Conservation (phyloP, 805 yeast species). For the Pichia gijzeniarum region DNA sequence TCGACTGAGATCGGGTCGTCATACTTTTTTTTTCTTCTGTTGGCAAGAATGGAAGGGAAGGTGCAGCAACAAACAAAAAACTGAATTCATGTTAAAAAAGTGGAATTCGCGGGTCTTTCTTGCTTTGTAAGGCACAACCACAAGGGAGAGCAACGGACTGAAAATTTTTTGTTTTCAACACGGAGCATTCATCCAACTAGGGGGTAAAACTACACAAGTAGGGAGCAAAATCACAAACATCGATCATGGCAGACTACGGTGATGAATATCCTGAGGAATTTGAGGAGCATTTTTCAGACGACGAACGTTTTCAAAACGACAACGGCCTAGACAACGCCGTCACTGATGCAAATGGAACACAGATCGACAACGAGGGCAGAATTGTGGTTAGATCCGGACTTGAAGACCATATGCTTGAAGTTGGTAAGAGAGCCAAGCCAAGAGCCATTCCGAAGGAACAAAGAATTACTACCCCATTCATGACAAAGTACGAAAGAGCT, state of each 20-base stretch:
- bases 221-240: too few relatives aligned
- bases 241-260: slow-evolving; percentile 47
- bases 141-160: too few relatives aligned
- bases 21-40: too few relatives aligned
- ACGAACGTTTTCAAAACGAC: slow-evolving; percentile 28
- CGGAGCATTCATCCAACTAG: too few relatives aligned
- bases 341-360: slow-evolving; percentile 25
- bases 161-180: too few relatives aligned
- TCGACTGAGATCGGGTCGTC: too few relatives aligned
- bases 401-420: slow-evolving; percentile 31
- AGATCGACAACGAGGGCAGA: slow-evolving; percentile 50
- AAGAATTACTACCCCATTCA: slow-evolving; percentile 94
- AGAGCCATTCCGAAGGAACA: slow-evolving; percentile 84
- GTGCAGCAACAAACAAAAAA: too few relatives aligned
- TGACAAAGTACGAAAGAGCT: slow-evolving; percentile 98
- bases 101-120: too few relatives aligned
- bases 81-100: too few relatives aligned
- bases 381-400: slow-evolving; percentile 41
- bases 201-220: too few relatives aligned
- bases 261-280: slow-evolving; percentile 42
- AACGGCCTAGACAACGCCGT: slow-evolving; percentile 14
- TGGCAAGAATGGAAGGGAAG: too few relatives aligned
- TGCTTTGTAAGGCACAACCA: too few relatives aligned
- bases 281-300: slow-evolving; percentile 35
- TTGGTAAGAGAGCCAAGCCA: slow-evolving; percentile 28